Conservation (phyloP, 768 basidiomycete species). For the Boletus pseudopeckii region DNA sequence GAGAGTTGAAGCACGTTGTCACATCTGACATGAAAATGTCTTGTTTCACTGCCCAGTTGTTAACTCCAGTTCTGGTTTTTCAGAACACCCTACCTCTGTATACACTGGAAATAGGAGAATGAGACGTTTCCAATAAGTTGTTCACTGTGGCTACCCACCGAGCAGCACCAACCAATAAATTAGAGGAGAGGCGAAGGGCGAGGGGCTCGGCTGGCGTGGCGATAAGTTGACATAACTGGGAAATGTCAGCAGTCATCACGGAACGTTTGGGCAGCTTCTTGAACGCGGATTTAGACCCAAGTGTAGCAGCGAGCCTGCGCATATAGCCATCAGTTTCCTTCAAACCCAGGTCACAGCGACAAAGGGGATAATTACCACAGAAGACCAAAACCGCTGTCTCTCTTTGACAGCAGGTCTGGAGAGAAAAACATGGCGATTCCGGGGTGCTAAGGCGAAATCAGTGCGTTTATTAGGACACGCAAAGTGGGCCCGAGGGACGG, state of each 20-base stretch:
- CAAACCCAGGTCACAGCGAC: neutral
- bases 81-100: slow-evolving; percentile 41
- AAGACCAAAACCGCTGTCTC: slow-evolving; percentile 89
- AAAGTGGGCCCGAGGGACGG: neutral
- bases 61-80: neutral
- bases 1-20: slow-evolving; percentile 65
- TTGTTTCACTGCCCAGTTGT: slow-evolving; percentile 61
- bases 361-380: slow-evolving; percentile 53
- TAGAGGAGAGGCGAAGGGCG: slow-evolving; percentile 82
- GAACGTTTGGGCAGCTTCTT: slow-evolving; percentile 80
- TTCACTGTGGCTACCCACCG: slow-evolving; percentile 47
- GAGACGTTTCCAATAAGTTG: neutral
- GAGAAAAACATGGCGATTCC: slow-evolving; percentile 74
- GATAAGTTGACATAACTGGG: slow-evolving; percentile 76
- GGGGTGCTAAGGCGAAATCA: neutral
- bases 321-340: slow-evolving; percentile 8
- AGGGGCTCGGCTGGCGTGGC: slow-evolving; percentile 82
- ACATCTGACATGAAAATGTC: slow-evolving; percentile 82
- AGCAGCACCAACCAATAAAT: slow-evolving; percentile 85
- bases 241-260: slow-evolving; percentile 81
- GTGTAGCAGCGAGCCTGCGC: slow-evolving; percentile 83
- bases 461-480: slow-evolving; percentile 2
- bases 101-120: slow-evolving; percentile 31
- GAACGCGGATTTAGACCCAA: slow-evolving; percentile 84
- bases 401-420: slow-evolving; percentile 70